Evolutionary conservation across 371 early-diverging fungal genomes (phyloP), one percentile per base, ranked within the genome.

Genomic region (Smittium mucronatum): DNA sequence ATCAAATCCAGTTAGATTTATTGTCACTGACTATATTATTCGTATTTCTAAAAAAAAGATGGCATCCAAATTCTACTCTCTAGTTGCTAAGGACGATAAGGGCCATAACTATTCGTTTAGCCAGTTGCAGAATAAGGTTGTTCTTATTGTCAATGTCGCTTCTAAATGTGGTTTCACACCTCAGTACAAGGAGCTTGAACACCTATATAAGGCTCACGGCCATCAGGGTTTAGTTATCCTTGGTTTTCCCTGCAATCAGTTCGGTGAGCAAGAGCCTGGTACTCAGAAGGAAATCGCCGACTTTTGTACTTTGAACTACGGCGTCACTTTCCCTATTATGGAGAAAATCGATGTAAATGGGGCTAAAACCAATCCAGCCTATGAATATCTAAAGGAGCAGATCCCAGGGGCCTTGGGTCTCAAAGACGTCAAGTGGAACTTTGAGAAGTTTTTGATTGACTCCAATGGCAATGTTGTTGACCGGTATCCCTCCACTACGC

Each of bases 151-250:
- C n/a, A n/a, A n/a, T n/a, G n/a, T n/a, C 93, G 34, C 99, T 31
- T 90, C 91, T 67, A 86, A 93, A 70, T 99, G 99, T 78, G 95
- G 95, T 17, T 91, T 91, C 75, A 93, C 97, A n/a, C 77, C 84
- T 15, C 93, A 94, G 75, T 97, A 95, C 80, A 71, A 74, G 33
- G 90, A 87, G 28, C 82, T 99, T 28, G 89, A 90, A 79, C 72
- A 82, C 31, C 82, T 98, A 36, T 82, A 93, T 83, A 75, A 93
- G 63, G 83, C 89, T 72, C 89, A 91, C 82, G 81, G 88, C 60
- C 89, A 89, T 68, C 75, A 84, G 67, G 94, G 91, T 17, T 81
- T 90, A 58, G 84, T 82, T 36, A 75, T 92, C 35, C 78, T 91
- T 61, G 90, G 89, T 17, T 93, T 92, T 72, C 97, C 97, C 34